These are phyloP conservation scores for Alternaria conjuncta DNA, from an alignment of 2,329 filamentous ascomycete genomes.

Conservation along the genomic window DNA sequence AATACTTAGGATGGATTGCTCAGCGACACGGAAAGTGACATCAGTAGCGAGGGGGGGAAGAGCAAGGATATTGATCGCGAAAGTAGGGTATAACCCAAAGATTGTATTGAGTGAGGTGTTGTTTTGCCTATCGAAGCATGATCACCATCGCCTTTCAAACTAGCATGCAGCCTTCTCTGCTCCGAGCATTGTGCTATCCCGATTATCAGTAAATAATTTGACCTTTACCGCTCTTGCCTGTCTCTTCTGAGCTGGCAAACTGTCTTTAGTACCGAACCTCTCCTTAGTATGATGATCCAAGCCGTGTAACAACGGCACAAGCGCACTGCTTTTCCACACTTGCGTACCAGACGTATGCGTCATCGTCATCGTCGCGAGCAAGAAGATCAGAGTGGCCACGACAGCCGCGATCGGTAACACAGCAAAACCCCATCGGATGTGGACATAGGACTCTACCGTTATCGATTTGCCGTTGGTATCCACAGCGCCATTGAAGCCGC, in stretches of 20 bases:
- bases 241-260: conserved; percentile 11
- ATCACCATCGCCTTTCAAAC: background rate
- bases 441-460: conserved; percentile 16
- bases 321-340: conserved; percentile 21
- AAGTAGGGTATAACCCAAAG: conserved; percentile 8
- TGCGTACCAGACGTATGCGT: conserved; percentile 16
- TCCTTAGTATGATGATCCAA: conserved; percentile 15
- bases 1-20: conserved; percentile 40
- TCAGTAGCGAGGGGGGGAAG: conserved; percentile 24
- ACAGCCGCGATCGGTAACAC: conserved; percentile 15
- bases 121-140: background rate
- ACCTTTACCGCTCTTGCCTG: conserved; percentile 15
- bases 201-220: conserved; percentile 3
- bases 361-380: conserved; percentile 15
- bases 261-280: conserved; percentile 10
- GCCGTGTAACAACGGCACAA: conserved; percentile 17
- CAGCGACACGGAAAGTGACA: conserved; percentile 37
- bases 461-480: conserved; percentile 13
- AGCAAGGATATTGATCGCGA: conserved; percentile 32
- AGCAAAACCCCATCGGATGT: conserved; percentile 20
- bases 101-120: background rate
- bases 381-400: conserved; percentile 12
- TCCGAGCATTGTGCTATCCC: conserved; percentile 12
- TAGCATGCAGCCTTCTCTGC: conserved; percentile 5
- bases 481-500: conserved; percentile 16